Conservation (phyloP, 345 rosid genomes). For the Corchorus capsularis region DNA sequence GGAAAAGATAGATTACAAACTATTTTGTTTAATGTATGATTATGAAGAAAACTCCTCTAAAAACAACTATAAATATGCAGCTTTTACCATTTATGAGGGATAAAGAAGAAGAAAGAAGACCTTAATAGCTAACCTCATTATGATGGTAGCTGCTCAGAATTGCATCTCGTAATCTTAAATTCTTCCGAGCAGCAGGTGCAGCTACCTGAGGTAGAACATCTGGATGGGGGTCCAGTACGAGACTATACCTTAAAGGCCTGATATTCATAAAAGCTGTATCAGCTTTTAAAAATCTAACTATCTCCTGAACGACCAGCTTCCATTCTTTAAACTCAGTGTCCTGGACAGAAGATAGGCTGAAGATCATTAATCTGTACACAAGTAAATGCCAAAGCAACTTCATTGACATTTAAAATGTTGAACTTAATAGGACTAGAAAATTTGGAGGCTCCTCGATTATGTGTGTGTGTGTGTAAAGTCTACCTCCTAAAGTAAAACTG, state of each 20-base stretch:
- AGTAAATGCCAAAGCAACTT: conserved; percentile 9
- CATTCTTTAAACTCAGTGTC: conserved; percentile 95
- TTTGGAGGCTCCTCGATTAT: neutral
- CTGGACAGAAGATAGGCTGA: conserved; percentile 51
- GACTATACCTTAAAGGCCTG: conserved; percentile 92
- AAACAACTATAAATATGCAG: conserved; percentile 11
- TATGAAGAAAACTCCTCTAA: conserved; percentile 2
- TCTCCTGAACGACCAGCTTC: conserved; percentile 97
- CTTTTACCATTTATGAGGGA: conserved; percentile 22
- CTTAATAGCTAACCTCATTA: conserved; percentile 69
- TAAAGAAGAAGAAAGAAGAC: conserved; percentile 25
- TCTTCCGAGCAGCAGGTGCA: conserved; percentile 49
- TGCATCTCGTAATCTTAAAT: conserved; percentile 77
- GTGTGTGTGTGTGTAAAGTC: too few relatives aligned
- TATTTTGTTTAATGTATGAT: neutral
- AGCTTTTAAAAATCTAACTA: conserved; percentile 90
- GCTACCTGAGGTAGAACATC: conserved; percentile 62
- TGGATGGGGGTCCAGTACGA: conserved; percentile 71
- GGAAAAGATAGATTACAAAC: conserved; percentile 1
- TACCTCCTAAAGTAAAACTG: neutral
- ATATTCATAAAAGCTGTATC: conserved; percentile 93
- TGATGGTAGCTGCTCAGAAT: conserved; percentile 83
- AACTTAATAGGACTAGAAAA: conserved; percentile 5
- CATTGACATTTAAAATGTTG: neutral
- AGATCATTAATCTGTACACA: conserved; percentile 27